A percentile compares a stretch with the other conserved stretches of the same genome.
Evolutionary conservation across 305 asterid genomes (phyloP).

Genomic region (Solanum hybrid): DNA sequence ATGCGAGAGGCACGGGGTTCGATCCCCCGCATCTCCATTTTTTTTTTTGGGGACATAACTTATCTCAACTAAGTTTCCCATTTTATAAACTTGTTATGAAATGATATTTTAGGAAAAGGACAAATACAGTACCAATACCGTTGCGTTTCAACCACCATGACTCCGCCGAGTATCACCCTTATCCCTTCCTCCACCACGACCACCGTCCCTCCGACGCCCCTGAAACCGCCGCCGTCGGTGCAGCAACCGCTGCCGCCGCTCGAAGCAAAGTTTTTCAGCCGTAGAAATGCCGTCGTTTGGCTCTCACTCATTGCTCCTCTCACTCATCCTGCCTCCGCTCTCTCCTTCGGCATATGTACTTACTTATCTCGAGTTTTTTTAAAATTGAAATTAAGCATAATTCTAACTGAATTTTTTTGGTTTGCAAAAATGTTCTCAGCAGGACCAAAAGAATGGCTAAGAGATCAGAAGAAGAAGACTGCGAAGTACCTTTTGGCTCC

Average conservation of each 20-base stretch:
- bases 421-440: constrained; percentile 40
- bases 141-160: constrained; percentile 22
- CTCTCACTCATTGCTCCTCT: constrained; percentile 37
- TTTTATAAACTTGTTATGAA: background rate
- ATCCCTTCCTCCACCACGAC: constrained; percentile 16
- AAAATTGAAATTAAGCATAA: background rate
- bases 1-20: constrained; percentile 99
- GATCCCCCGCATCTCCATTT: constrained; percentile 95
- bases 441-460: constrained; percentile 94
- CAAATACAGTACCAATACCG: background rate
- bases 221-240: constrained; percentile 7
- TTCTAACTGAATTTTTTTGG: background rate
- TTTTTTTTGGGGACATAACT: background rate
- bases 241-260: constrained; percentile 1
- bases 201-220: constrained; percentile 12
- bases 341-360: constrained; percentile 65
- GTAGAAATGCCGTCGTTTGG: constrained; percentile 49
- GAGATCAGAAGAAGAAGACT: constrained; percentile 91
- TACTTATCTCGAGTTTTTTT: background rate
- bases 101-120: background rate
- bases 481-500: constrained; percentile 76
- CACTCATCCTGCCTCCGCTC: constrained; percentile 45
- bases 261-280: constrained; percentile 21
- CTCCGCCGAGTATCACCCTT: constrained; percentile 18
- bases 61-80: background rate